Base-by-base conservation (phyloP, 2,329 filamentous ascomycete species). In the Fusarium avenaceum region DNA sequence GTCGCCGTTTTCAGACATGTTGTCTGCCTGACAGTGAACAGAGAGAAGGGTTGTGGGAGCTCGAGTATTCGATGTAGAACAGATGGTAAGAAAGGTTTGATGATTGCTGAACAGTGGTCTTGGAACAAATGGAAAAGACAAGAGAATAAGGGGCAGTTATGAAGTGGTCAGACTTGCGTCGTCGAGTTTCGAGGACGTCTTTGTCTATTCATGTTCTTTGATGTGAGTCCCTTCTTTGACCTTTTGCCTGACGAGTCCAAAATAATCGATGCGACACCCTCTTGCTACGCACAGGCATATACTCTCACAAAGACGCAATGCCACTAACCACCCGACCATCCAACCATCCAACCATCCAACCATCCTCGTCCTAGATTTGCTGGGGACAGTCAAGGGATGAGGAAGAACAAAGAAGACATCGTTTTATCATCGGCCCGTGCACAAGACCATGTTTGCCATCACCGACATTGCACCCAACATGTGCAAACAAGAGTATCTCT, bases 191-290 rank as follows among this genome's bases (percentile, higher is more conserved):
- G 33, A 30, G 39, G 66, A 32, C 14, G 45, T 14, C 65, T 58
- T 69, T 69, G 43, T 59, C 42, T 69, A 49, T 59, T 61, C 53
- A 38, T 28, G 13, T 28, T 45, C 52, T 63, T 67, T 52, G 50
- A 49, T 13, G 20, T 19, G 11, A 24, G 38, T 39, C 13, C 11
- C 24, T 63, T 32, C 61, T 69, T 69, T 62, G 48, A 55, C 22
- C 17, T 14, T 43, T 48, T 44, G 20, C 26, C 15, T n/a, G 30
- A 56, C 61, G 32, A 32, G 42, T 19, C 54, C 46, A 50, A 67
- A 69, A 69, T 52, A 59, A 55, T 45, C 19, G 28, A 48, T 38
- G 28, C 45, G 47, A 22, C 47, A 51, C 52, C 56, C 40, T 54
- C 40, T 40, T 30, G 32, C n/a, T 32, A 28, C 19, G 52, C 49